A percentile compares a stretch with the other conserved stretches of the same genome.
Conservation (phyloP, 306 rosid genomes). For the Spatholobus suberectus region DNA sequence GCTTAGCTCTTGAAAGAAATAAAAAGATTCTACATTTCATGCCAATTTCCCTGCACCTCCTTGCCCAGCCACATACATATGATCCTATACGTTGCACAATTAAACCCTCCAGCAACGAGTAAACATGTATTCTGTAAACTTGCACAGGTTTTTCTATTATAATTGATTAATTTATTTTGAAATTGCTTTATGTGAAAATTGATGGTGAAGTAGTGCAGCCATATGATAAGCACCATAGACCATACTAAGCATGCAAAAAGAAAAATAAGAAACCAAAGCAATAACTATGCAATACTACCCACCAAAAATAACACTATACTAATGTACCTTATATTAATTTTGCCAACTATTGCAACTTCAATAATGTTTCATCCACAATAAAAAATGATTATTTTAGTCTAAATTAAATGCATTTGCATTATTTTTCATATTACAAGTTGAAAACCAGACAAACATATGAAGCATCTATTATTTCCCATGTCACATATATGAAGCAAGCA, state of each 20-base stretch:
- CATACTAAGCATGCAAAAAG: neutral
- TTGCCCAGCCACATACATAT: slow-evolving; percentile 3
- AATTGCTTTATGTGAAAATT: neutral
- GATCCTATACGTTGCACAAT: neutral
- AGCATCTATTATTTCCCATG: neutral
- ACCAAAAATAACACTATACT: neutral
- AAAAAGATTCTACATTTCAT: neutral
- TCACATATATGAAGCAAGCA: slow-evolving; percentile 28
- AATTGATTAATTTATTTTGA: neutral
- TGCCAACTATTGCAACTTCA: neutral
- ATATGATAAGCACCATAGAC: neutral
- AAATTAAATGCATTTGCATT: slow-evolving; percentile 1
- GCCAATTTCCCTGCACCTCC: neutral
- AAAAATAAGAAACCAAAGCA: neutral
- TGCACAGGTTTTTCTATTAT: neutral
- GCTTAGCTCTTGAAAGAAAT: neutral
- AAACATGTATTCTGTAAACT: neutral
- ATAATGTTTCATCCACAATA: neutral
- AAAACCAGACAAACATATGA: neutral
- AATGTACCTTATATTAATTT: neutral
- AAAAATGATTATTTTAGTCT: neutral
- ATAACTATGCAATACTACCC: slow-evolving; percentile 15
- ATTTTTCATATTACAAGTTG: neutral
- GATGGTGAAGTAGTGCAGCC: neutral
- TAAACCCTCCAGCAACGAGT: slow-evolving; percentile 10